phyloP scores from a whole-genome alignment of 371 early-diverging fungal species.

The Mucor piriformis region DNA sequence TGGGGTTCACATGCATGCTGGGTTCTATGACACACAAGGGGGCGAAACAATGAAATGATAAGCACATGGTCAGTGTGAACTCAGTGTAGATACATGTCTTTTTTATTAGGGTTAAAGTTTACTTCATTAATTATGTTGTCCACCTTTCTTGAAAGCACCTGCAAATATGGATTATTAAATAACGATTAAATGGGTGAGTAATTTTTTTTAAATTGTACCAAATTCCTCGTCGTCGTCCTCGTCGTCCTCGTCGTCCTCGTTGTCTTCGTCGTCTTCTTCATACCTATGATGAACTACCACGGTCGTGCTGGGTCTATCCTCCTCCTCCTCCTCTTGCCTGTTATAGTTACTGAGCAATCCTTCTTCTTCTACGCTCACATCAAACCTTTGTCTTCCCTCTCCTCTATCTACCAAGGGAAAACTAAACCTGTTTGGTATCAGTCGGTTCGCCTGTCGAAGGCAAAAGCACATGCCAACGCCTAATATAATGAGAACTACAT shows the following conservation, averaged over 20 bases:
- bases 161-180: background rate
- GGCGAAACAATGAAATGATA: too few relatives aligned
- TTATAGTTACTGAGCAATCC: conserved; percentile 34
- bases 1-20: too few relatives aligned
- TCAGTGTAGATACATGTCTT: too few relatives aligned
- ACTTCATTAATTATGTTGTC: too few relatives aligned
- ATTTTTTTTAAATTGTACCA: too few relatives aligned
- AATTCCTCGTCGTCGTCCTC: too few relatives aligned
- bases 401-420: conserved; percentile 38
- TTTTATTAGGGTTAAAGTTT: too few relatives aligned
- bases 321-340: conserved; percentile 22
- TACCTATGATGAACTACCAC: background rate
- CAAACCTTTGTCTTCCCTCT: conserved; percentile 16
- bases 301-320: conserved; percentile 13
- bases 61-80: too few relatives aligned
- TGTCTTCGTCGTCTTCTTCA: too few relatives aligned
- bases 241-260: too few relatives aligned
- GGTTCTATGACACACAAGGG: too few relatives aligned
- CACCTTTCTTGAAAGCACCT: background rate
- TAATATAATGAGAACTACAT: conserved; percentile 31
- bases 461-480: conserved; percentile 50
- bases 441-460: conserved; percentile 39
- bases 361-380: conserved; percentile 35
- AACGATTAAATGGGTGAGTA: background rate
- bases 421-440: conserved; percentile 45